These are phyloP conservation scores for Penicillium digitatum DNA, from an alignment of 2,329 filamentous ascomycete genomes.

Conservation along the genomic window DNA sequence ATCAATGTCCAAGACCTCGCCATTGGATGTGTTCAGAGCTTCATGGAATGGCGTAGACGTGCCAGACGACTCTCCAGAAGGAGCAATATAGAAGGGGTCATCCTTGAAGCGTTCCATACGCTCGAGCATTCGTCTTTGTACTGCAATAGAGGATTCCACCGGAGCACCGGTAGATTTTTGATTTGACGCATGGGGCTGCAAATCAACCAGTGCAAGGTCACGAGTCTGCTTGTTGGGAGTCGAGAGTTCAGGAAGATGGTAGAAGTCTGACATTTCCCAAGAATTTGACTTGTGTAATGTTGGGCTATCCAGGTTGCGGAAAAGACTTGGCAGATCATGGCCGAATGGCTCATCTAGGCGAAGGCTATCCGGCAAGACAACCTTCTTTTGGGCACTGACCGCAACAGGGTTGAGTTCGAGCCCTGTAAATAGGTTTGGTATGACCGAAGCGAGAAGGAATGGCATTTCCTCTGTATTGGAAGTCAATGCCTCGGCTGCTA, in stretches of 20 bases:
- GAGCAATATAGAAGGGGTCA: slow-evolving; percentile 88
- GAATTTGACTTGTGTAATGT: slow-evolving; percentile 19
- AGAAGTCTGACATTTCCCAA: slow-evolving; percentile 32
- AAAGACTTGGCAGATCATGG: slow-evolving; percentile 62
- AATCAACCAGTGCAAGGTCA: slow-evolving; percentile 20
- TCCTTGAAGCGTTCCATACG: slow-evolving; percentile 78
- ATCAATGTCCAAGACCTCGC: slow-evolving; percentile 81
- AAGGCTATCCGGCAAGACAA: slow-evolving; percentile 70
- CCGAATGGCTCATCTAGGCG: slow-evolving; percentile 82
- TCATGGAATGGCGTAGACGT: slow-evolving; percentile 74
- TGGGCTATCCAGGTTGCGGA: slow-evolving; percentile 55
- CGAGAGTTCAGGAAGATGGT: slow-evolving; percentile 33
- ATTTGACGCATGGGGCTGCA: slow-evolving; percentile 34
- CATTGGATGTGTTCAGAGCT: slow-evolving; percentile 68
- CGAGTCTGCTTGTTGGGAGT: slow-evolving; percentile 18
- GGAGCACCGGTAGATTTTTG: slow-evolving; percentile 27
- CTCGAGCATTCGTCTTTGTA: slow-evolving; percentile 71
- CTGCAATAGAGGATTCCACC: slow-evolving; percentile 68
- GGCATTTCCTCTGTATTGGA: slow-evolving; percentile 59
- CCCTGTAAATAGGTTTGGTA: slow-evolving; percentile 80
- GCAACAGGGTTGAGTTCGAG: slow-evolving; percentile 92
- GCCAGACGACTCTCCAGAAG: slow-evolving; percentile 52
- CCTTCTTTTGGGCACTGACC: slow-evolving; percentile 73
- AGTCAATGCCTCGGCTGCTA: slow-evolving; percentile 71
- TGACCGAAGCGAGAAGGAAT: slow-evolving; percentile 80